These are phyloP conservation scores for Phytophthora fragariaefolia DNA, from an alignment of 352 stramenopile genomes.

Conservation along the genomic window DNA sequence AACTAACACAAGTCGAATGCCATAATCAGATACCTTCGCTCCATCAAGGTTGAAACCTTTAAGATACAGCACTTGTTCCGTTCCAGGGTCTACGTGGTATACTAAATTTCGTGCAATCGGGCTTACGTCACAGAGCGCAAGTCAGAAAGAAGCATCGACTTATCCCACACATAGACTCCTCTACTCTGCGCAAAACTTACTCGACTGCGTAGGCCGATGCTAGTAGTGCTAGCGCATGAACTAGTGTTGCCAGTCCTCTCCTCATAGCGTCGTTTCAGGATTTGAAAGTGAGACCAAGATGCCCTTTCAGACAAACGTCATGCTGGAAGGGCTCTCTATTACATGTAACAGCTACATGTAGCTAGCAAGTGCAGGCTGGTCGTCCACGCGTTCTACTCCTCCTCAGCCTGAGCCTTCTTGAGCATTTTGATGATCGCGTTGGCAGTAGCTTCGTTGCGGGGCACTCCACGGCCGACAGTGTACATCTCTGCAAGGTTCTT, in stretches of 20 bases:
- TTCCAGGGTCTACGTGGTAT: slow-evolving; percentile 72
- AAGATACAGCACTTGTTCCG: slow-evolving; percentile 83
- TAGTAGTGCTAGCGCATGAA: slow-evolving; percentile 13
- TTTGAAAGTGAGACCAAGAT: slow-evolving; percentile 9
- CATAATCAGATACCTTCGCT: slow-evolving; percentile 32
- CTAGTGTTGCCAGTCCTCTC: slow-evolving; percentile 3
- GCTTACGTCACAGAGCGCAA: slow-evolving; percentile 24
- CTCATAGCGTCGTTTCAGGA: slow-evolving; percentile 39
- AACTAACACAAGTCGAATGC: neutral
- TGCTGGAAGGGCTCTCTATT: slow-evolving; percentile 14
- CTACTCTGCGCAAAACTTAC: slow-evolving; percentile 12
- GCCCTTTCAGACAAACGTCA: slow-evolving; percentile 17
- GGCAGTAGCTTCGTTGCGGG: slow-evolving; percentile 79
- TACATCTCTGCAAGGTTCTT: slow-evolving; percentile 92
- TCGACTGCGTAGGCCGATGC: slow-evolving; percentile 12
- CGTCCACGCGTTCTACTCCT: slow-evolving; percentile 27
- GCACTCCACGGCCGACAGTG: slow-evolving; percentile 72
- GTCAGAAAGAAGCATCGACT: neutral
- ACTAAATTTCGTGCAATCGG: slow-evolving; percentile 74
- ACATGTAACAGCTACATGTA: neutral
- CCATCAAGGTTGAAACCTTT: slow-evolving; percentile 78
- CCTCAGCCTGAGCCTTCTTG: slow-evolving; percentile 57
- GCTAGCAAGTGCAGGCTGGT: neutral
- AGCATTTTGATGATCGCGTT: slow-evolving; percentile 90
- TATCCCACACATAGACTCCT: neutral